Base-by-base conservation (phyloP, 2,329 filamentous ascomycete genomes). In the Talaromyces sp. region DNA sequence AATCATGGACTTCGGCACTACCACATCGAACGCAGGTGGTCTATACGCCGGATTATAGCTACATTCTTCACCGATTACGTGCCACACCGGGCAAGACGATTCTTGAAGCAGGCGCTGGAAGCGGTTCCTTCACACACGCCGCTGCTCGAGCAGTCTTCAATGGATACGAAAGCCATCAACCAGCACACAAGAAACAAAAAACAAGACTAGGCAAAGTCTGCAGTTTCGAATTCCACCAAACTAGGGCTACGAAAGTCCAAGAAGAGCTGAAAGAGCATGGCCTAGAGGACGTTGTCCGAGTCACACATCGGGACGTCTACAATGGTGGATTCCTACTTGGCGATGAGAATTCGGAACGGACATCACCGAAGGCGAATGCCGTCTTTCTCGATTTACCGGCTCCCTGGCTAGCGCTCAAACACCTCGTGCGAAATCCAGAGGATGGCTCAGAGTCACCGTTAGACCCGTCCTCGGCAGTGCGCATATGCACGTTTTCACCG, bases 401-500 rank as follows among this genome's bases (percentile, higher is more conserved):
- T 2, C 78, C 78, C 2, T 81, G 78, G 78, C 69, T 77, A 10
- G 78, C 78, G 1, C 67, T 80, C 25, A 76, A 74, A 54, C 76
- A 80, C 59, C 70, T 80, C 8, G 74, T 75, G 19, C 75, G 78
- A 33, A 64, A 70, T 21, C 65, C 70, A 1, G 57, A 66, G 3
- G 65, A 69, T 3, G 70, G 70, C 3, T 62, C 63, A 0, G 64
- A 69, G 55, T 81, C 81, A 1, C 80, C 84, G 0, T 80, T 97
- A 10, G 87, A 94, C 64, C 85, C 89, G 0, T 80, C 81, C n/a
- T 81, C 83, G 41, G 82, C 88, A 5, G 84, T 87, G 1, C 82
- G 94, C 68, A 82, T 99, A 56, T 99, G 94, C 77, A 95, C 91
- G 0, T 99, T 99, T 76, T 95, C 89, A 1, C 94, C 94, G 0